These are phyloP conservation scores for Capsella rubella DNA, from an alignment of 441 rosid genomes.

Conservation along the genomic window DNA sequence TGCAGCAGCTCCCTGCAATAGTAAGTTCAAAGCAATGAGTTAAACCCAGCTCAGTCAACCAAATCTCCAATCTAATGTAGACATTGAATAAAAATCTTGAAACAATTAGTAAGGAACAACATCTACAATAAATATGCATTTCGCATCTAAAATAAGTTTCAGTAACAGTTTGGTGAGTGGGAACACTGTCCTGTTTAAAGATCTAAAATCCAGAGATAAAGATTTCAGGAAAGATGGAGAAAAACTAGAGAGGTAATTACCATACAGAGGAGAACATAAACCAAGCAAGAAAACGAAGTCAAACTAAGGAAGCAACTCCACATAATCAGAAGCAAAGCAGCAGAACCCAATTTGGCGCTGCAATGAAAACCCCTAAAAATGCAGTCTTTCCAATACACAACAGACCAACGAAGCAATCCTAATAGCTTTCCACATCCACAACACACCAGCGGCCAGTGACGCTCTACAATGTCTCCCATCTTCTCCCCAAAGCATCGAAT, in stretches of 20 bases:
- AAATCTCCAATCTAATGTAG: conserved; percentile 6
- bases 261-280: conserved; percentile 83
- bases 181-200: conserved; percentile 8
- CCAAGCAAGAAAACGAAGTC: conserved; percentile 86
- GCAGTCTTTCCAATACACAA: conserved; percentile 83
- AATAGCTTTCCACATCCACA: conserved; percentile 61
- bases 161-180: background rate
- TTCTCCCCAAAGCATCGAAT: conserved; percentile 60
- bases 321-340: conserved; percentile 90
- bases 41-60: conserved; percentile 13
- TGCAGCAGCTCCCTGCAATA: conserved; percentile 91
- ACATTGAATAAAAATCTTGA: background rate
- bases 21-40: conserved; percentile 14
- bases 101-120: background rate
- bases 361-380: conserved; percentile 74
- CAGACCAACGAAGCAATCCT: conserved; percentile 49
- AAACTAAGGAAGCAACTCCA: conserved; percentile 99
- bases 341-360: conserved; percentile 74
- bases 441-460: conserved; percentile 93
- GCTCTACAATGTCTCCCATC: conserved; percentile 66
- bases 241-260: conserved; percentile 49
- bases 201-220: conserved; percentile 17
- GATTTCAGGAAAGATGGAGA: background rate
- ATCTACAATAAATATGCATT: background rate
- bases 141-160: conserved; percentile 1